phyloP scores from a whole-genome alignment of 1,284 basidiomycete genomes.

The Coriolopsis trogii region DNA sequence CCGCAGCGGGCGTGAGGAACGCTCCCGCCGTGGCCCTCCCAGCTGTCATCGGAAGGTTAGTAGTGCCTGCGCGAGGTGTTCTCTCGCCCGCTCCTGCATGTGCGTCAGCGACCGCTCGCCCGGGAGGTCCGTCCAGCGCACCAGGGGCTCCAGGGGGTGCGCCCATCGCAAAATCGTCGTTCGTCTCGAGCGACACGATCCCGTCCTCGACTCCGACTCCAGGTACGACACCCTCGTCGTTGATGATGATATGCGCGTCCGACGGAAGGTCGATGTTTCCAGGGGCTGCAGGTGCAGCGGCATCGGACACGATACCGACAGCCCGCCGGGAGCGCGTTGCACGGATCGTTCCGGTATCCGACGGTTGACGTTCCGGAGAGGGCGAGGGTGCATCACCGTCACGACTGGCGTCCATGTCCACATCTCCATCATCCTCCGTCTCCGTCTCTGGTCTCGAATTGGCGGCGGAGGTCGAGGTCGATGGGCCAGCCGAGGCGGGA shows the following conservation, averaged over 20 bases:
- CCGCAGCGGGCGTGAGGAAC: constrained; percentile 13
- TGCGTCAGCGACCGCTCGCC: constrained; percentile 27
- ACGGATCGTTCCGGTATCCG: constrained; percentile 32
- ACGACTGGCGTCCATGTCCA: constrained; percentile 50
- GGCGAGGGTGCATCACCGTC: constrained; percentile 36
- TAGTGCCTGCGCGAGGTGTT: constrained; percentile 33
- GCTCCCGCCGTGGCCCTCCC: constrained; percentile 11
- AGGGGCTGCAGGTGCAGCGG: constrained; percentile 35
- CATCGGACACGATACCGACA: constrained; percentile 67
- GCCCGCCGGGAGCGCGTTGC: constrained; percentile 44
- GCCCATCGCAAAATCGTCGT: constrained; percentile 86
- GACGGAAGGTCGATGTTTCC: constrained; percentile 46
- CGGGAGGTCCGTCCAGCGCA: constrained; percentile 53
- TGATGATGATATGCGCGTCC: constrained; percentile 73
- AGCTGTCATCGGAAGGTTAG: constrained; percentile 31
- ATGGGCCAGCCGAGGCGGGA: constrained; percentile 38
- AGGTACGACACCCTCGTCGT: constrained; percentile 49
- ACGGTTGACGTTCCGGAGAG: constrained; percentile 46
- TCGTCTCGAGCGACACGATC: constrained; percentile 65
- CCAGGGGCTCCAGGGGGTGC: constrained; percentile 84
- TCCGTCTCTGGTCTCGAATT: constrained; percentile 70
- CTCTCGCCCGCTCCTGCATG: constrained; percentile 32
- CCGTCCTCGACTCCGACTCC: constrained; percentile 69
- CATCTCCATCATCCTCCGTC: constrained; percentile 72
- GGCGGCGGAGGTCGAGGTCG: constrained; percentile 56